Conservation (phyloP, 441 rosid genomes). For the Populus hybrid region DNA sequence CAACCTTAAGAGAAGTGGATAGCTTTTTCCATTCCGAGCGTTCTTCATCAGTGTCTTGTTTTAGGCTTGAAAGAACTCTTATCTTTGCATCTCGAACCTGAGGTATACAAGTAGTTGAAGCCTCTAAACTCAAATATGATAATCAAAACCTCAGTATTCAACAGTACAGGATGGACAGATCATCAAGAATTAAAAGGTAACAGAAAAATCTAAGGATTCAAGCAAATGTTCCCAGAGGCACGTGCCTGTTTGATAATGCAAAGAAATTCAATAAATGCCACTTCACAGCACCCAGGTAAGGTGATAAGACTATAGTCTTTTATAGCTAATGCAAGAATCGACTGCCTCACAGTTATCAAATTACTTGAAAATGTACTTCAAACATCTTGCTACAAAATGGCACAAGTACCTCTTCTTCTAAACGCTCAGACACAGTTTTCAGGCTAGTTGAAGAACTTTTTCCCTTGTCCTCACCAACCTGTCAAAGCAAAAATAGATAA, state of each 20-base stretch:
- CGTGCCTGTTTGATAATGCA: not conserved
- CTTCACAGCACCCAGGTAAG: not conserved
- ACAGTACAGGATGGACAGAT: not conserved
- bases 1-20: conserved; percentile 67
- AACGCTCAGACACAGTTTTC: conserved; percentile 65
- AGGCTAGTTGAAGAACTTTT: conserved; percentile 50
- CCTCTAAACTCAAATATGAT: conserved; percentile 12
- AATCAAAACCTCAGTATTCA: conserved; percentile 9
- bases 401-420: conserved; percentile 73
- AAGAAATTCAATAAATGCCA: not conserved
- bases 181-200: not conserved
- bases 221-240: not conserved
- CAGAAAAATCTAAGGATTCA: not conserved
- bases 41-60: conserved; percentile 74
- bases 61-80: conserved; percentile 66
- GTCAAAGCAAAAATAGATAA: conserved; percentile 16
- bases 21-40: conserved; percentile 75
- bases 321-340: not conserved
- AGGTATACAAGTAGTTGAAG: conserved; percentile 14
- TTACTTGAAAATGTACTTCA: not conserved
- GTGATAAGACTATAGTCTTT: not conserved
- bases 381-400: not conserved
- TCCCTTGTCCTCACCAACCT: conserved; percentile 80
- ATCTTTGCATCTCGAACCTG: conserved; percentile 90
- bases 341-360: not conserved